phyloP scores from a whole-genome alignment of 1,139 yeast species.

The Yamadazyma atmosphaerica region DNA sequence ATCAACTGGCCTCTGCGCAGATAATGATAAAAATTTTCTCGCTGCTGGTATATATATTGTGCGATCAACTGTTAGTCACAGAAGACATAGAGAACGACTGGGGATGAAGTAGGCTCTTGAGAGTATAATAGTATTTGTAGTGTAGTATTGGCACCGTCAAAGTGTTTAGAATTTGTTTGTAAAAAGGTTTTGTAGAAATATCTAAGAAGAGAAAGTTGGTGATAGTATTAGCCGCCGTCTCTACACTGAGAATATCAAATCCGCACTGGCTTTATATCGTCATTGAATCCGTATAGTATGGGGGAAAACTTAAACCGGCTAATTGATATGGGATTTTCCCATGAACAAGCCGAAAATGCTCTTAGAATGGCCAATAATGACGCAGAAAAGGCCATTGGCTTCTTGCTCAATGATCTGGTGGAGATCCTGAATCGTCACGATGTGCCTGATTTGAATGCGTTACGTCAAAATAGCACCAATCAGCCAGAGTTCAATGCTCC shows the following conservation, averaged over 20 bases:
- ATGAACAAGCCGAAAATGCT: conserved; percentile 44
- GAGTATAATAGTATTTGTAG: too few relatives aligned
- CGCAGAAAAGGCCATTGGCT: conserved; percentile 55
- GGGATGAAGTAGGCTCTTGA: too few relatives aligned
- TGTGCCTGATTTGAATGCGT: conserved; percentile 15
- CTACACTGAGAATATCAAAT: too few relatives aligned
- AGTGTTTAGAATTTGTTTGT: too few relatives aligned
- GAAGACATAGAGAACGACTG: too few relatives aligned
- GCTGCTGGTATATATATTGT: not conserved
- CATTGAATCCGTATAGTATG: not conserved
- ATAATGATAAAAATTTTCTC: not conserved
- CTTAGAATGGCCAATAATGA: conserved; percentile 43
- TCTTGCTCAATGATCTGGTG: conserved; percentile 45
- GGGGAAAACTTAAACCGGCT: conserved; percentile 23
- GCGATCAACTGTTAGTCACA: not conserved
- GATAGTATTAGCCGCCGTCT: too few relatives aligned
- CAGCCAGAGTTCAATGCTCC: not conserved
- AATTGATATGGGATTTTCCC: conserved; percentile 63
- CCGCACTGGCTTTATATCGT: not conserved
- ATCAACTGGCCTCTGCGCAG: conserved; percentile 7
- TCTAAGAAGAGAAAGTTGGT: too few relatives aligned
- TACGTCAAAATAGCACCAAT: not conserved
- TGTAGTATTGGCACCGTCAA: too few relatives aligned
- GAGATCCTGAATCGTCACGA: conserved; percentile 16
- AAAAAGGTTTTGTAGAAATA: too few relatives aligned